Evolutionary conservation across 1,284 basidiomycete genomes (phyloP).

Genomic region (Leccinum griseonigrum): DNA sequence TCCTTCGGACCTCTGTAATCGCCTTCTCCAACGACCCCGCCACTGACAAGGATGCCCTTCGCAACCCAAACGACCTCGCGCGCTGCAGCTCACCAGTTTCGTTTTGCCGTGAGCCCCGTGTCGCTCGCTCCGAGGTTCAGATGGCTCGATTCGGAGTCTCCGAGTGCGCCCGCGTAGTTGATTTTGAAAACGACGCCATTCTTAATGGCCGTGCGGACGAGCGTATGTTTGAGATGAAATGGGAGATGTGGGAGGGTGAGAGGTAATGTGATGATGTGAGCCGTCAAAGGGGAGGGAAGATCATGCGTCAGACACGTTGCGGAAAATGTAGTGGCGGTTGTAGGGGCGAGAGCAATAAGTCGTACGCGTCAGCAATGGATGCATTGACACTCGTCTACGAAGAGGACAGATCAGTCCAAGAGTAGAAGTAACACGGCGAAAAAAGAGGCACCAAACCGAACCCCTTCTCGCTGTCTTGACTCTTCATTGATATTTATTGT

Average conservation of each 20-base stretch:
- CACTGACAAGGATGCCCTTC: constrained; percentile 67
- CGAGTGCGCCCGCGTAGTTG: constrained; percentile 69
- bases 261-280: constrained; percentile 81
- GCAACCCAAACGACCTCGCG: constrained; percentile 73
- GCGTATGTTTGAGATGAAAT: constrained; percentile 79
- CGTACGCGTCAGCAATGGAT: constrained; percentile 60
- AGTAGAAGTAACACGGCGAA: background rate
- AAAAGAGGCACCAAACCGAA: constrained; percentile 61
- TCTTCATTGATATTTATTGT: constrained; percentile 67
- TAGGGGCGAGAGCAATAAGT: constrained; percentile 75
- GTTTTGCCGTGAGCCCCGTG: constrained; percentile 52
- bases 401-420: background rate
- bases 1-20: constrained; percentile 70
- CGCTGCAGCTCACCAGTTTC: constrained; percentile 82
- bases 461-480: constrained; percentile 68
- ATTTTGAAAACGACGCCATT: constrained; percentile 87
- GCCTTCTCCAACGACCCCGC: constrained; percentile 54
- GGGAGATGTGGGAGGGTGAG: constrained; percentile 77
- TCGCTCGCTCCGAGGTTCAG: constrained; percentile 49
- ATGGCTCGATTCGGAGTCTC: constrained; percentile 48
- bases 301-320: constrained; percentile 79
- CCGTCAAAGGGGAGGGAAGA: constrained; percentile 73
- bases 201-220: constrained; percentile 76
- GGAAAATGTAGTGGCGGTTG: constrained; percentile 69
- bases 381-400: constrained; percentile 60